Base-by-base conservation (phyloP, 306 rosid species). In the Lathyrus aphaca region DNA sequence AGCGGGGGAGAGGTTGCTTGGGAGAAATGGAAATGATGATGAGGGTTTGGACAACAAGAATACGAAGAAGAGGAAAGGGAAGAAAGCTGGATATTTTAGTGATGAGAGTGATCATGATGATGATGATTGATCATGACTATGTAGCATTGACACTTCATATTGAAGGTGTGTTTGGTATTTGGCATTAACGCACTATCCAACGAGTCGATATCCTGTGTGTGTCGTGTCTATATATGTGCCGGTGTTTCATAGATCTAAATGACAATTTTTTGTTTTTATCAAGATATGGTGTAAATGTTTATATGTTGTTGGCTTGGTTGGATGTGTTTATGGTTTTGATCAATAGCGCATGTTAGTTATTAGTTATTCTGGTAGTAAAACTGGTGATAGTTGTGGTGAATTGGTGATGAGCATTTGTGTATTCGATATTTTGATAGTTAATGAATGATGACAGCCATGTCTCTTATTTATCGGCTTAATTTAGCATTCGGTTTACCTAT, bases 101-200 rank as follows among this genome's bases (percentile, higher is more conserved):
- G 97, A 88, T 40, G 96, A 90, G 85, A 93, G 98, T 66, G 96
- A 67, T 15, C 70, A 68, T 10, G 87, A 89, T 3, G 93, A 84
- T 8, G 76, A 80, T 32, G 56, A 44, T 53, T 66, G 73, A 66
- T 64, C 25, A 71, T 16, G 44, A 9, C 3, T n/a, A 14, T 21
- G 61, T 8, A 67, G 50, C 4, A 56, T 13, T 3, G 62, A 13
- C 3, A 18, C 14, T 50, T 51, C n/a, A 10, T 0, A 10, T 25
- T 13, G 61, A 13, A 25, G 10, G 62, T 6, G 39, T 3, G 62
- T 25, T 14, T 6, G 2, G 39, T 35, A 35, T 35, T 35, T 3
- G 0, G 8, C 38, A 32, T 32, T 32, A 32, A 1, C 10, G 39
- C 37, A 32, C 6, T 32, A 5, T 1, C 6, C 37, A 32, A 32